phyloP scores from a whole-genome alignment of 2,329 filamentous ascomycete species.

The Plenodomus tracheiphilus region DNA sequence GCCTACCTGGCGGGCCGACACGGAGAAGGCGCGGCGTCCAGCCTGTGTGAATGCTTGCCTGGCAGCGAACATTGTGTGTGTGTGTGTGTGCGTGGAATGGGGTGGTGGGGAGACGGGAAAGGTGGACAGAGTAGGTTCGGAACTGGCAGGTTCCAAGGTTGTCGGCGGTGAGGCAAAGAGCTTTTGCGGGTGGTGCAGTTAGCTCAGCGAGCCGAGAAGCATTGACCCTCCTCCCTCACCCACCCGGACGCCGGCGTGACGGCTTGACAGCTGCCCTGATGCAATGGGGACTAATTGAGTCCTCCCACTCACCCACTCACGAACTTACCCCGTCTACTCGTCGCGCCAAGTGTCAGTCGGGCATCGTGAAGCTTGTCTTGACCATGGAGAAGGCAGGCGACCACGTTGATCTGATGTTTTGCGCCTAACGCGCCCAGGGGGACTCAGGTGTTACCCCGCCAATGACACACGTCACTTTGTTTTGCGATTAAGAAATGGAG shows the following conservation, averaged over 20 bases:
- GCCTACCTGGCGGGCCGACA: constrained; percentile 56
- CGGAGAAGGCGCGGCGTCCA: constrained; percentile 58
- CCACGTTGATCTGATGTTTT: no score
- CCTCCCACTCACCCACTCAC: background rate
- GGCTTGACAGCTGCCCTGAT: background rate
- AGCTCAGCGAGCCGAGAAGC: background rate
- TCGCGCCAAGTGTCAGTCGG: background rate
- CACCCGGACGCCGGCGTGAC: background rate
- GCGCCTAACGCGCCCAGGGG: no score
- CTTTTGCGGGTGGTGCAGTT: background rate
- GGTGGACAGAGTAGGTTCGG: no score
- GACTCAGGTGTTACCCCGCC: background rate
- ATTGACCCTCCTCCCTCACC: background rate
- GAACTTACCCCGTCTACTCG: no score
- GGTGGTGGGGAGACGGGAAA: constrained; percentile 14
- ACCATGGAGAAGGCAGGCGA: background rate
- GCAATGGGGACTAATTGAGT: no score
- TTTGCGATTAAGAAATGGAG: no score
- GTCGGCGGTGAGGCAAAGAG: background rate
- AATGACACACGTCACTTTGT: background rate
- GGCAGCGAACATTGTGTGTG: constrained; percentile 67
- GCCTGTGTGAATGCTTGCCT: constrained; percentile 55
- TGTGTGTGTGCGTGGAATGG: constrained; percentile 30
- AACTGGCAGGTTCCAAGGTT: no score
- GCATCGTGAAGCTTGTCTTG: background rate